A percentile compares a stretch with the other conserved stretches of the same genome.
phyloP scores from a whole-genome alignment of 2,329 filamentous ascomycete genomes.

The Xylaria sp. region DNA sequence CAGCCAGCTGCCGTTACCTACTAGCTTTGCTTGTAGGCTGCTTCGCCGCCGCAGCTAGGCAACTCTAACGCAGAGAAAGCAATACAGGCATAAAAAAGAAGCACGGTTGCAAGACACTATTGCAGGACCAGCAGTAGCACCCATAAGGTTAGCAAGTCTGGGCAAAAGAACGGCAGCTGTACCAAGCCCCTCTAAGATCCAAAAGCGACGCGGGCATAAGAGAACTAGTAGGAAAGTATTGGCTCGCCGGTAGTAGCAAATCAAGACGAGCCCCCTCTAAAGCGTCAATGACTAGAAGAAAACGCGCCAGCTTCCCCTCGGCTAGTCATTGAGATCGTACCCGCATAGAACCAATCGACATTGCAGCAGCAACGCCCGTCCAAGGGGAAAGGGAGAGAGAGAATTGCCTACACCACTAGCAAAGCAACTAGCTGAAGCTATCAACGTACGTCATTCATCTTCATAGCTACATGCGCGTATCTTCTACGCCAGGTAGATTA shows the following conservation, averaged over 20 bases:
- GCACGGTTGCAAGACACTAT: conserved; percentile 56
- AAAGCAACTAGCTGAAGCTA: too few species aligned
- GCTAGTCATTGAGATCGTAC: too few species aligned
- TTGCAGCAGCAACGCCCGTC: too few species aligned
- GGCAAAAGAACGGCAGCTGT: conserved; percentile 31
- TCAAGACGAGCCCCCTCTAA: not conserved
- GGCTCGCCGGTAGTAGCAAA: not conserved
- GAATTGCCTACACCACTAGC: too few species aligned
- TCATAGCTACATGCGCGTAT: too few species aligned
- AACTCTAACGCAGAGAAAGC: conserved; percentile 56
- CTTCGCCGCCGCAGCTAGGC: too few species aligned
- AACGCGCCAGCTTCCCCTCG: not conserved
- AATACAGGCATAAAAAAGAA: conserved; percentile 54
- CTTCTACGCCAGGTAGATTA: conserved; percentile 68
- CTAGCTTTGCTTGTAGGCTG: too few species aligned
- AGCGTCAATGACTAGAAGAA: conserved; percentile 18
- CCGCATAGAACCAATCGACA: not conserved
- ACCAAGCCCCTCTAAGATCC: conserved; percentile 35
- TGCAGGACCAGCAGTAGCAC: conserved; percentile 53
- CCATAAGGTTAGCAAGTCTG: conserved; percentile 42
- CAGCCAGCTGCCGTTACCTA: too few species aligned
- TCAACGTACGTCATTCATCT: too few species aligned
- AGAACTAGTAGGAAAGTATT: conserved; percentile 47
- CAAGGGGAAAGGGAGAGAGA: too few species aligned
- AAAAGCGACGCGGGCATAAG: conserved; percentile 49